These are phyloP conservation scores for Russula virescens DNA, from an alignment of 768 basidiomycete species.

Conservation along the genomic window DNA sequence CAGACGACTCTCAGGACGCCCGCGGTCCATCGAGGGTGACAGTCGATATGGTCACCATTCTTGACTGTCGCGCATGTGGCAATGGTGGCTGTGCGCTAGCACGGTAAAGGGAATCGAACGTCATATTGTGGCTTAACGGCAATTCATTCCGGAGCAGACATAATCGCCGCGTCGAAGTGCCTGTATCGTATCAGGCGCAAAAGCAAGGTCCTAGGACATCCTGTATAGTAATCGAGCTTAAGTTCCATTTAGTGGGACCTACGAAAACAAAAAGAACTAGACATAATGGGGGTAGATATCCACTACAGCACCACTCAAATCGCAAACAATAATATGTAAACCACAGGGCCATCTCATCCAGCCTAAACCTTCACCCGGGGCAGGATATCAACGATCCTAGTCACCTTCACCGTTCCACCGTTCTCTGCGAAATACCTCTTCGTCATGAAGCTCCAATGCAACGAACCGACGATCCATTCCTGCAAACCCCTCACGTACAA, in stretches of 20 bases:
- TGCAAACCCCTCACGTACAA: slow-evolving; percentile 62
- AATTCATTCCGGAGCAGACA: too few relatives aligned
- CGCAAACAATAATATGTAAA: not conserved
- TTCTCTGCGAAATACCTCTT: slow-evolving; percentile 65
- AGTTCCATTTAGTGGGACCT: not conserved
- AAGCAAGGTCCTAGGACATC: not conserved
- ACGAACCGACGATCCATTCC: too few relatives aligned
- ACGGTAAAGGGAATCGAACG: too few relatives aligned
- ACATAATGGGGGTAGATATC: not conserved
- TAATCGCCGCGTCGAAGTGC: too few relatives aligned
- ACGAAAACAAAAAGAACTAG: not conserved
- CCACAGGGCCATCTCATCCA: not conserved
- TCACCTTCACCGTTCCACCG: slow-evolving; percentile 50
- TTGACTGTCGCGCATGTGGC: too few relatives aligned
- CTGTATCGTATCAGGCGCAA: too few relatives aligned
- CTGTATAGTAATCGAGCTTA: not conserved
- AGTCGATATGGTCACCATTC: too few relatives aligned
- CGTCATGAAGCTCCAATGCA: too few relatives aligned
- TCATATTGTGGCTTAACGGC: too few relatives aligned
- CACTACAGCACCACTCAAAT: not conserved
- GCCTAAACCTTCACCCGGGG: slow-evolving; percentile 26
- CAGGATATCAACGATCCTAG: slow-evolving; percentile 51
- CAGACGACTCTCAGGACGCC: too few relatives aligned
- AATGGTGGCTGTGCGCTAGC: not conserved
- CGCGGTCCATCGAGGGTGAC: too few relatives aligned